Conservation (phyloP, 805 yeast species). For the Ogataea ramenticola region DNA sequence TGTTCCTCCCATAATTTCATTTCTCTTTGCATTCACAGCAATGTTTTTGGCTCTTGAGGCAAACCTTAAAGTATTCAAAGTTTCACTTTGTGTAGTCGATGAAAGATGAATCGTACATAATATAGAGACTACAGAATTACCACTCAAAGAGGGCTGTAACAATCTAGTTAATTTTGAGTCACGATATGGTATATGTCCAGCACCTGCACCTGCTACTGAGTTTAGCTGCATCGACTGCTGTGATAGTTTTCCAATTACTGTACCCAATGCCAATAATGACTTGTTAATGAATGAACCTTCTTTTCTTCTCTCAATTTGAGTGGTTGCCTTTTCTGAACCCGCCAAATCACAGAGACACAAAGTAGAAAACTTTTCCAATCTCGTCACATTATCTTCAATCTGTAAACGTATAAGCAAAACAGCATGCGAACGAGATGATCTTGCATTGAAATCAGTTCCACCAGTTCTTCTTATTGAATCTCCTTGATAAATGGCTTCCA, state of each 20-base stretch:
- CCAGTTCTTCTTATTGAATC: constrained; percentile 73
- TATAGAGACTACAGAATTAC: constrained; percentile 75
- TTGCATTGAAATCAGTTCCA: constrained; percentile 81
- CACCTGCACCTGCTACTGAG: constrained; percentile 20
- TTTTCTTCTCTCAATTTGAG: constrained; percentile 73
- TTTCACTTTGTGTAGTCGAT: constrained; percentile 57
- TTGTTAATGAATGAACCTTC: constrained; percentile 94
- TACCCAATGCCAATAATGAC: constrained; percentile 81
- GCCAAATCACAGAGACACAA: constrained; percentile 91
- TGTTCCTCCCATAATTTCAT: constrained; percentile 23
- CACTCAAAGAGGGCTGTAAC: constrained; percentile 87
- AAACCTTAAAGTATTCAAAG: constrained; percentile 80
- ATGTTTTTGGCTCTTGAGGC: constrained; percentile 92
- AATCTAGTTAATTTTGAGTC: constrained; percentile 89
- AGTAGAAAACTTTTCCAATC: constrained; percentile 41
- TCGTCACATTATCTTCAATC: constrained; percentile 32
- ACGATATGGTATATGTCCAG: constrained; percentile 76
- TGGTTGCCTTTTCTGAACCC: constrained; percentile 86
- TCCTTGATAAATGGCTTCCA: constrained; percentile 56
- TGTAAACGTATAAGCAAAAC: constrained; percentile 63
- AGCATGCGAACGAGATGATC: constrained; percentile 90
- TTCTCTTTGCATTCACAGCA: constrained; percentile 55
- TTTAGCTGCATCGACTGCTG: constrained; percentile 16
- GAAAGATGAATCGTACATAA: constrained; percentile 81
- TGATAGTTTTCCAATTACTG: constrained; percentile 77